phyloP scores from a whole-genome alignment of 345 rosid species.

The Combretum micranthum region DNA sequence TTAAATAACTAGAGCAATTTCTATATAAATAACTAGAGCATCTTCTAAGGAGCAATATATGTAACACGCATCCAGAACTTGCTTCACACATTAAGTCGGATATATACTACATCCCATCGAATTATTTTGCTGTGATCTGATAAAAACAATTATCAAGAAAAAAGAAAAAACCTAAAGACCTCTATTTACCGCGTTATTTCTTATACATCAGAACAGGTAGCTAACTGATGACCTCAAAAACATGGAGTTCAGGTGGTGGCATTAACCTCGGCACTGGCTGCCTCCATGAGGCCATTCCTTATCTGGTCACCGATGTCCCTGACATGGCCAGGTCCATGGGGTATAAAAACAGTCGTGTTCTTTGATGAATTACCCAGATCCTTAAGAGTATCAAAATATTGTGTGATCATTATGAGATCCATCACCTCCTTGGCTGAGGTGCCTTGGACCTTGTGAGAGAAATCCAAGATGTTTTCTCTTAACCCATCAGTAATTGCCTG shows the following conservation, averaged over 20 bases:
- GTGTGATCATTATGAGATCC: constrained; percentile 98
- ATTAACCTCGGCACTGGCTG: constrained; percentile 41
- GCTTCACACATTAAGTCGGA: too few relatives aligned
- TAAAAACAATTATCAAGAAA: too few relatives aligned
- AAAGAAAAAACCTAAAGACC: too few relatives aligned
- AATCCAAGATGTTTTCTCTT: constrained; percentile 90
- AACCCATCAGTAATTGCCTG: constrained; percentile 96
- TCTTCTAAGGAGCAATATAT: too few relatives aligned
- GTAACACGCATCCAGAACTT: too few relatives aligned
- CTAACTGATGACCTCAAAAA: background rate
- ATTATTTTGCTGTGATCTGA: too few relatives aligned
- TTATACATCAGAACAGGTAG: background rate
- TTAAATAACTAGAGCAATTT: too few relatives aligned
- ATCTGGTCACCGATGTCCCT: constrained; percentile 82
- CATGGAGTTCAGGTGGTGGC: background rate
- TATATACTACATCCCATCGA: too few relatives aligned
- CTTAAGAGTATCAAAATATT: constrained; percentile 88
- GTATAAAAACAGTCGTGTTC: constrained; percentile 89
- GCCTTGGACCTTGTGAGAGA: constrained; percentile 89
- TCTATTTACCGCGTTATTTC: too few relatives aligned
- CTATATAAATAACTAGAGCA: too few relatives aligned
- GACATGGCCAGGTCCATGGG: constrained; percentile 98
- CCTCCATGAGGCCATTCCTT: constrained; percentile 89
- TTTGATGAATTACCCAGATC: constrained; percentile 90
- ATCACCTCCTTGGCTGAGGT: constrained; percentile 89